Evolutionary conservation across 2,329 filamentous ascomycete species (phyloP), one percentile per base, ranked within the genome.

Genomic region (Aureobasidium uvarum): DNA sequence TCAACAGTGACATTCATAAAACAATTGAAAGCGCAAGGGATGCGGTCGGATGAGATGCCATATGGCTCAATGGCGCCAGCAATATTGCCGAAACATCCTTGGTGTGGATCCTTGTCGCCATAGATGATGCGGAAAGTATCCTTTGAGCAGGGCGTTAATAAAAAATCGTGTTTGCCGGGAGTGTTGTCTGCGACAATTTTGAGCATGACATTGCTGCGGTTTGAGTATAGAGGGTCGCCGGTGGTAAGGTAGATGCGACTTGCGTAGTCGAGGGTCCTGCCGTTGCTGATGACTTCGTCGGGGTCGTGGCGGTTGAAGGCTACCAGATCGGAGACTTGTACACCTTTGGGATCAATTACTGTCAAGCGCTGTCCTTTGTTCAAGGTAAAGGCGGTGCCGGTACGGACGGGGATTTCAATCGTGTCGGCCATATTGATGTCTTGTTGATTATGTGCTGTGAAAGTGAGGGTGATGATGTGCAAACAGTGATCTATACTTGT

Each of bases 1-100:
- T 72, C 70, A 16, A 72, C 64, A 31, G 67, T 66, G 16, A 72
- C 71, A 25, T 72, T 71, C 71, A 72, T 72, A 39, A 72, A 72
- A 55, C 70, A 71, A 41, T 72, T 72, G 67, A 72, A 72, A 1
- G 71, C 69, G 39, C 66, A 69, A 25, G 71, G 71, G 11, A 72
- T 69, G 13, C 67, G 62, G 45, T 71, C 70, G 28, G 69, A 64
- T 4, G 62, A 50, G 20, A 72, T 70, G 18, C 70, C 69, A 36
- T 64, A 69, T 16, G 43, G 52, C 46, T 66, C 45, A 20, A 72
- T 64, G 8, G 70, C 70, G 28, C 67, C 58, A 1, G 69, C 69
- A 6, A 72, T 67, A 46, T 72, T 72, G 14, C 71, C 71, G 64
- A 71, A 72, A 45, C 71, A 72, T 13, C 71, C 71, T 45, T 67